Evolutionary conservation across 192 early-diverging fungal species (phyloP), one percentile per base, ranked within the genome.

Genomic region (Coemansia sp.): DNA sequence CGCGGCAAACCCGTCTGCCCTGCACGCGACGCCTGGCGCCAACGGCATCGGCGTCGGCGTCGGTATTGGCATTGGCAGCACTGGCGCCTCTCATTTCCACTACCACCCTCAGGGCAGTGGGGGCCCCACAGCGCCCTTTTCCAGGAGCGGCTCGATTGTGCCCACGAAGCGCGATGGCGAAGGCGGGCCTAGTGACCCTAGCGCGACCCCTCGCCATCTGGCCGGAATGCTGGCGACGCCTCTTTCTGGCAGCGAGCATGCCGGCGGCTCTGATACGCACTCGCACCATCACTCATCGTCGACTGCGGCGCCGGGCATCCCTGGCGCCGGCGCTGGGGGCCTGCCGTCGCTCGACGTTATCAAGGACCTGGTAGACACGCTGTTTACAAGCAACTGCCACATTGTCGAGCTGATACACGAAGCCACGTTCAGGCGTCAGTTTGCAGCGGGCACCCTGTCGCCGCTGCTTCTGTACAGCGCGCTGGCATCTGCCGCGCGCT

Each of bases 401-500:
- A 62, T 69, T 14, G 45, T 50, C 22, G 70, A 72, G 47, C 53
- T 80, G 23, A 14, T 74, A 27, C 68, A 80, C 54, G 71, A 80
- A 48, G 39, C 59, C 29, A 65, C 77, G 22, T 80, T 73, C 49
- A 64, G 77, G 18, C 47, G 57, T 32, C 77, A 80, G 51, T 71
- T 68, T 49, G 72, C 67, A 11, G 77, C 68, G 2, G 77, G 77
- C 30, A 80, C 77, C 1, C 58, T 74, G 34, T 62, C 77, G 54
- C 77, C 71, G 54, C 61, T 80, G 35, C 72, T 80, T 9, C 53
- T 80, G 55, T 74, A 71, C 69, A 68, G 64, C 42, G 30, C 72
- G 28, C 59, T 80, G 28, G 72, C 72, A 0, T 71, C 72, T 32
- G 77, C 77, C 1, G 77, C 77, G 45, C 67, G 72, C 28, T 71